Conservation (phyloP, 352 stramenopile genomes). For the Phytophthora pinifolia region DNA sequence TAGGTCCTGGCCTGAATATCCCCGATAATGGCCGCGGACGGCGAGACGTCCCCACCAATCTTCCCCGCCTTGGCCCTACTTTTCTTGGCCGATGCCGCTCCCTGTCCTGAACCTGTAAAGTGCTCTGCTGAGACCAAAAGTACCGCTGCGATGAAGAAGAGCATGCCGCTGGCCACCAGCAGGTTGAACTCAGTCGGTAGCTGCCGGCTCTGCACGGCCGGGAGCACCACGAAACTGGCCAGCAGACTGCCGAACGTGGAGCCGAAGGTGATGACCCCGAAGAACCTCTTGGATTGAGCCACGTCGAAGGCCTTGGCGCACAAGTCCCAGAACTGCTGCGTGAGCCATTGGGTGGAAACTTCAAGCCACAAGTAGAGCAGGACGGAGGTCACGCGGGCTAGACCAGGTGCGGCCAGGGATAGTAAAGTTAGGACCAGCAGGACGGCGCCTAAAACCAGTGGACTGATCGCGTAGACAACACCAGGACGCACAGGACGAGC, state of each 20-base stretch:
- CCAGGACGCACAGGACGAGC: constrained; percentile 26
- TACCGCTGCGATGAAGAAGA: constrained; percentile 60
- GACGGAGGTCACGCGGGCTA: constrained; percentile 53
- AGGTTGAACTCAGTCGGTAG: constrained; percentile 77
- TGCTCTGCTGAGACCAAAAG: constrained; percentile 53
- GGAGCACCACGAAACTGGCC: constrained; percentile 74
- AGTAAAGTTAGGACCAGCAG: constrained; percentile 46
- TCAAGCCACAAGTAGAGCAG: constrained; percentile 85
- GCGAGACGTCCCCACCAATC: constrained; percentile 5
- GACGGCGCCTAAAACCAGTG: constrained; percentile 39
- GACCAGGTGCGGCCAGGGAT: constrained; percentile 44
- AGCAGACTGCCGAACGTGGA: constrained; percentile 77
- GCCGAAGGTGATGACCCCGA: constrained; percentile 86
- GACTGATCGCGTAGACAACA: constrained; percentile 57
- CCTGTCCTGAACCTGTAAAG: constrained; percentile 29
- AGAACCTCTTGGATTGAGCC: constrained; percentile 83
- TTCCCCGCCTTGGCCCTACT: neutral
- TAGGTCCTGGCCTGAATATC: constrained; percentile 79
- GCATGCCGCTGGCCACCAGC: constrained; percentile 48
- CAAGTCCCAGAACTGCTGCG: constrained; percentile 87
- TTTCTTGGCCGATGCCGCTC: neutral
- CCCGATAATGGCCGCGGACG: constrained; percentile 41
- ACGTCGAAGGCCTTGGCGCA: constrained; percentile 83
- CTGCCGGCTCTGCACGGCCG: constrained; percentile 44
- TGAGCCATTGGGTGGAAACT: constrained; percentile 69